Base-by-base conservation (phyloP, 371 early-diverging fungal genomes). In the Mortierella sp. region DNA sequence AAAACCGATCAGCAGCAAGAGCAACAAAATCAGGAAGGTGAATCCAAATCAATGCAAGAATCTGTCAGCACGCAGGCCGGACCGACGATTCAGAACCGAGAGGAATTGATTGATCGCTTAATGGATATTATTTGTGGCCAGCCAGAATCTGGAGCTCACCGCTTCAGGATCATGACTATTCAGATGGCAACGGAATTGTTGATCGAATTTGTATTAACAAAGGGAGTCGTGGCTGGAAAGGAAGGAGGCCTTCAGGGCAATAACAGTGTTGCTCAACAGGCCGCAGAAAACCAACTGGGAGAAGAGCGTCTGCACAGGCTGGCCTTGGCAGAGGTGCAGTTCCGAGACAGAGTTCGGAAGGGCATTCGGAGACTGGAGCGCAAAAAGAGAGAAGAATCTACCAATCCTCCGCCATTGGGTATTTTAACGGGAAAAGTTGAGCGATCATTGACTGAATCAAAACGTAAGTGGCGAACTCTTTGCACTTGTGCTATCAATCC, bases 131-230 rank as follows among this genome's bases (percentile, higher is more conserved):
- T 79, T 28, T 79, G 80, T 35, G 80, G 71, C 0, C 67, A 66
- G 12, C 68, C 74, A 32, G 70, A 73, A 32, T 74, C 74, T 0
- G 74, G 80, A 22, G 71, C 80, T 1, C 80, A 79, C 51, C 74
- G 80, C n/a, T 79, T 79, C 71, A 60, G 80, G 15, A 68, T 79
- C 17, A 12, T 74, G n/a, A 74, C 80, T 4, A 79, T 79, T 32
- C 80, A 79, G 45, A 59, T 74, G 63, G 80, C 80, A 2, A 55
- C 68, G 4, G 80, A 79, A 34, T 58, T 79, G n/a, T 42, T 79
- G 51, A 57, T 79, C 31, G 80, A 79, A 22, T 70, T 79, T 70
- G 80, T 79, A 9, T 69, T 70, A 45, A 64, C 74, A 42, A 73
- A 72, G 31, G 74, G 70, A 15, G 74, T 66, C n/a, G 17, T 23